Evolutionary conservation across 805 yeast genomes (phyloP).

Genomic region (Kuraishia molischiana): DNA sequence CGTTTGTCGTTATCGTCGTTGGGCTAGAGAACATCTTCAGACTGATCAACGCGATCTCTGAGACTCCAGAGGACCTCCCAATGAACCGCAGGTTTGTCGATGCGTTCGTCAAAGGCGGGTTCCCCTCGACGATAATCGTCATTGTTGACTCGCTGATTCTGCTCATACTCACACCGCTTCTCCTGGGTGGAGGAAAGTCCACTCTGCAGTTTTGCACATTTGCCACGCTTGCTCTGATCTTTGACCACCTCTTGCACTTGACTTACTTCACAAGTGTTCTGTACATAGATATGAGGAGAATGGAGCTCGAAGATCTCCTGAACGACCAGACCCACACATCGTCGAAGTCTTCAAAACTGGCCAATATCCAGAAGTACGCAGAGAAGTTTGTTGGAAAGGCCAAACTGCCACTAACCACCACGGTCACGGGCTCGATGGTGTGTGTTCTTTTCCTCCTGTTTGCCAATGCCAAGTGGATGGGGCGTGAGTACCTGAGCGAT

Average conservation of each 20-base stretch:
- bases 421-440: conserved; percentile 19
- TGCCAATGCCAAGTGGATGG: conserved; percentile 24
- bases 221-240: conserved; percentile 33
- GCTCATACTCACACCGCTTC: conserved; percentile 15
- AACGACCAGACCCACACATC: neutral
- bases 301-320: conserved; percentile 49
- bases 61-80: conserved; percentile 31
- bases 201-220: conserved; percentile 34
- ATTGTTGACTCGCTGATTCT: conserved; percentile 16
- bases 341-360: neutral
- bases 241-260: conserved; percentile 53
- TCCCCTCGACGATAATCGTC: conserved; percentile 27
- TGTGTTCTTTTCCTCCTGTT: conserved; percentile 17
- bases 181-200: conserved; percentile 8
- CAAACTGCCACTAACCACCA: conserved; percentile 24
- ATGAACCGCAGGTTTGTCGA: conserved; percentile 25
- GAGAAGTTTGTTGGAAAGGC: neutral
- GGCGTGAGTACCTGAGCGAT: conserved; percentile 1
- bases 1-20: conserved; percentile 30
- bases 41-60: conserved; percentile 27
- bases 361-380: neutral
- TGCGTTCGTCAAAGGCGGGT: conserved; percentile 25
- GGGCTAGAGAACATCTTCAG: conserved; percentile 40
- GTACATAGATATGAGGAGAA: conserved; percentile 54
- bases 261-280: conserved; percentile 59